Evolutionary conservation across 768 basidiomycete genomes (phyloP), one percentile per base, ranked within the genome.

Genomic region (Cubamyces sp.): DNA sequence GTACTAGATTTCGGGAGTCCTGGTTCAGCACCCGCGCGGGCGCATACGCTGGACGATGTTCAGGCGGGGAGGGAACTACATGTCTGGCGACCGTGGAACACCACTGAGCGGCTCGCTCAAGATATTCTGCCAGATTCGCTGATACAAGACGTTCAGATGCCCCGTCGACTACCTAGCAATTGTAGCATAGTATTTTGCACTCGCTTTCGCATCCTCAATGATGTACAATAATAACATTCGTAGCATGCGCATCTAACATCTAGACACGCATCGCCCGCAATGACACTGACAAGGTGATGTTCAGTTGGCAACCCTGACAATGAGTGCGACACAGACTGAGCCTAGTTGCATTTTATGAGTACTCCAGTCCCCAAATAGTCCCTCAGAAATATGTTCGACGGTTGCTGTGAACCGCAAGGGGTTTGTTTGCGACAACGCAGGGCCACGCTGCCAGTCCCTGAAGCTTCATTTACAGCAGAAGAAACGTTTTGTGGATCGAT

Each of bases 31-130:
- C 41, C 65, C 4, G 21, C 59, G 21, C 42, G 40, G 42, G 56
- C 65, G 23, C 63, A 64, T 57, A 64, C 60, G 8, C 68, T 71
- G 1, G 77, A 77, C 40, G 71, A 72, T 5, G 78, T 86, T 26
- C 64, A 70, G 11, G 74, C 74, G 21, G 83, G 80, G 0, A 67
- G 66, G 8, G 78, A 79, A 2, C 71, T 84, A 14, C 72, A 75
- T 46, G 73, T 81, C 7, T 86, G 84, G 81, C 68, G 74, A 40
- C 85, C 85, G 4, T 86, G 82, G 82, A 54, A 59, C 11, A 60
- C 56, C 1, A 52, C 50, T 7, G 16, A 58, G 45, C 34, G 9
- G 19, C 16, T 30, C 2, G 45, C 54, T 6, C 56, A 49, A 23
- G 52, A 19, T 0, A 15, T 49, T 23, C 34, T 51, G 19, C 26